phyloP scores from a whole-genome alignment of 176 grass and related monocot genomes.

The Luzula sylvatica region DNA sequence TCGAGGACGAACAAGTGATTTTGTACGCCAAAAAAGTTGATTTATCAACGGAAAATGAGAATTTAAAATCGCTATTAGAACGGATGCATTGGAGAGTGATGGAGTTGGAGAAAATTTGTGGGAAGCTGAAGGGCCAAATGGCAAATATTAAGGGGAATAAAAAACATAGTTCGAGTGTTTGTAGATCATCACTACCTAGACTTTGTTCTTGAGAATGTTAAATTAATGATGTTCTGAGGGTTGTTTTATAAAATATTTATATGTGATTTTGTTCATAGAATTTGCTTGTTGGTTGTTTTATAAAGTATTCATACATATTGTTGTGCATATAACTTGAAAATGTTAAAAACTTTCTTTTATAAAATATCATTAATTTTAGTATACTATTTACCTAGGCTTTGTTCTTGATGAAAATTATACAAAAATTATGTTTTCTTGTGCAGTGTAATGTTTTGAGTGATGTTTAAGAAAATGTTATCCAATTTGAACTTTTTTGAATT shows the following conservation, averaged over 20 bases:
- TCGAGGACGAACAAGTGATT: slow-evolving; percentile 44
- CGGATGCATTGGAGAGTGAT: slow-evolving; percentile 85
- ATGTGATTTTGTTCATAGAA: slow-evolving; percentile 19
- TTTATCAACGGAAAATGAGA: slow-evolving; percentile 63
- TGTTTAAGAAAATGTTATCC: neutral
- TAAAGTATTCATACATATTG: neutral
- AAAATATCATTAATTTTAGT: no score
- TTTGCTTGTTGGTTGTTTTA: slow-evolving; percentile 6
- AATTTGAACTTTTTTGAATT: slow-evolving; percentile 2
- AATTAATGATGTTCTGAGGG: neutral
- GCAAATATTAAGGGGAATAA: slow-evolving; percentile 55
- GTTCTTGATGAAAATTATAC: neutral
- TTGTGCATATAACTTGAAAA: slow-evolving; percentile 19
- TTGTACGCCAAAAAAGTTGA: slow-evolving; percentile 69
- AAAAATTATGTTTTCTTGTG: neutral
- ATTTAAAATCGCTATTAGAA: slow-evolving; percentile 63
- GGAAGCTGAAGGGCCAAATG: slow-evolving; percentile 82
- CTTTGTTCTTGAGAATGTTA: slow-evolving; percentile 69
- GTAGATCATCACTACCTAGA: slow-evolving; percentile 59
- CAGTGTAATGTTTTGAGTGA: neutral
- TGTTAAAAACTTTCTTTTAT: neutral
- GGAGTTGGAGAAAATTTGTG: slow-evolving; percentile 81
- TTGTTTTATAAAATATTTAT: slow-evolving; percentile 15
- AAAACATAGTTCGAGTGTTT: slow-evolving; percentile 12
- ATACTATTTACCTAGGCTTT: neutral